Evolutionary conservation across 495 filamentous ascomycete genomes (phyloP).

Genomic region (Tirmania nivea): DNA sequence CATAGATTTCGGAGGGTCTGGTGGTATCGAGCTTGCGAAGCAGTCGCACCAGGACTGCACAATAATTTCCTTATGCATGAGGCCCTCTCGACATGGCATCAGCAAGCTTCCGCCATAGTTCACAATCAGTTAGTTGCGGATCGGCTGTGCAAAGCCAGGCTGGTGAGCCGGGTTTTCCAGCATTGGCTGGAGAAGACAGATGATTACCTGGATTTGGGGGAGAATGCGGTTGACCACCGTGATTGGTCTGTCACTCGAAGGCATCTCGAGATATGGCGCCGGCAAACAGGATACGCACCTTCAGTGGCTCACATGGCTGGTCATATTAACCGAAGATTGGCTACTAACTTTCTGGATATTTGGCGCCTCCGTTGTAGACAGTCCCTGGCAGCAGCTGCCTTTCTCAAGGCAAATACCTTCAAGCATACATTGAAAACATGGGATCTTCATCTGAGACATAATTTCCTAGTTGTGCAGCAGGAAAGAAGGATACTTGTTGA

Average conservation of each 20-base stretch:
- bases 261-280: constrained; percentile 12
- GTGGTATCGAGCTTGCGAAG: constrained; percentile 14
- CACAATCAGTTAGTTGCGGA: constrained; percentile 13
- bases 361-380: constrained; percentile 13
- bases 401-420: constrained; percentile 1
- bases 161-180: constrained; percentile 12
- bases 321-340: constrained; percentile 7
- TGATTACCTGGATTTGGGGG: constrained; percentile 9
- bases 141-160: constrained; percentile 6
- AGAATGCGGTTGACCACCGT: constrained; percentile 8
- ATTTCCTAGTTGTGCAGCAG: constrained; percentile 6
- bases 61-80: constrained; percentile 1
- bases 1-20: constrained; percentile 15
- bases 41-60: constrained; percentile 7
- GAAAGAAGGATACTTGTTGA: background rate
- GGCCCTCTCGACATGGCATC: constrained; percentile 8
- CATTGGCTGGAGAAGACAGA: constrained; percentile 13
- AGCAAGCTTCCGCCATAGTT: constrained; percentile 7
- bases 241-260: constrained; percentile 12
- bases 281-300: constrained; percentile 8
- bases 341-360: constrained; percentile 3
- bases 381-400: constrained; percentile 5
- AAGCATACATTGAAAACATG: constrained; percentile 5
- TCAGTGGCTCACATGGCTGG: constrained; percentile 2
- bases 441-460: constrained; percentile 7